A percentile compares a stretch with the other conserved stretches of the same genome.
These are phyloP conservation scores for Periglandula ipomoeae DNA, from an alignment of 2,329 filamentous ascomycete genomes.

Conservation along the genomic window DNA sequence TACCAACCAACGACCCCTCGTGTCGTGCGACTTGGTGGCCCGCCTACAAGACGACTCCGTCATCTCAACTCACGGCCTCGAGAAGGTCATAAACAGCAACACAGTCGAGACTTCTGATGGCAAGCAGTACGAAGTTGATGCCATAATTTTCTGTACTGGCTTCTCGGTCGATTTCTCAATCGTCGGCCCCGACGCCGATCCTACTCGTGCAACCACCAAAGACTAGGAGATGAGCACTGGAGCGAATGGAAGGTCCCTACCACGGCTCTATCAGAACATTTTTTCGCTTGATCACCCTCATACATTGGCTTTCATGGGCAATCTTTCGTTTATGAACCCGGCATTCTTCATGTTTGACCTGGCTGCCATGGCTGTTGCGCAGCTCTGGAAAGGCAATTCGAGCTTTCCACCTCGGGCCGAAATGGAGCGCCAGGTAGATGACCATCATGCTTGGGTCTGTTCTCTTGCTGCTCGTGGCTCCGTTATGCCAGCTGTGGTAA, in stretches of 20 bases:
- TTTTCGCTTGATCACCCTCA: constrained; percentile 31
- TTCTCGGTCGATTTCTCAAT: constrained; percentile 23
- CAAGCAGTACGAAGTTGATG: constrained; percentile 20
- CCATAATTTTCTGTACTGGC: constrained; percentile 28
- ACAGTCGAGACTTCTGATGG: constrained; percentile 23
- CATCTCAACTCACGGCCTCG: background rate
- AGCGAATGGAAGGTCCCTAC: constrained; percentile 14
- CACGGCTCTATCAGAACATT: constrained; percentile 30
- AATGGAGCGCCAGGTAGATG: background rate
- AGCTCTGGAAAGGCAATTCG: constrained; percentile 24
- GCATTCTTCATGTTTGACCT: constrained; percentile 28
- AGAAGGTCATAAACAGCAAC: background rate
- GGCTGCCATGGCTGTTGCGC: constrained; percentile 28
- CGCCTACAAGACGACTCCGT: background rate
- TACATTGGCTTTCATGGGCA: constrained; percentile 31
- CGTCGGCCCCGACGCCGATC: background rate
- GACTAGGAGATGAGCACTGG: constrained; percentile 5
- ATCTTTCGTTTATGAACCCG: constrained; percentile 23
- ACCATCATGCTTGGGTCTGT: background rate
- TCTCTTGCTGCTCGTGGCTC: background rate
- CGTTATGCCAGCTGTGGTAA: background rate
- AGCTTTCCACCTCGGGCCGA: background rate
- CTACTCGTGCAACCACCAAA: background rate
- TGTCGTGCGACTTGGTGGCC: background rate
- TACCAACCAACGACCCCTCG: background rate